Base-by-base conservation (phyloP, 768 basidiomycete species). In the Leccinum sublutescens region DNA sequence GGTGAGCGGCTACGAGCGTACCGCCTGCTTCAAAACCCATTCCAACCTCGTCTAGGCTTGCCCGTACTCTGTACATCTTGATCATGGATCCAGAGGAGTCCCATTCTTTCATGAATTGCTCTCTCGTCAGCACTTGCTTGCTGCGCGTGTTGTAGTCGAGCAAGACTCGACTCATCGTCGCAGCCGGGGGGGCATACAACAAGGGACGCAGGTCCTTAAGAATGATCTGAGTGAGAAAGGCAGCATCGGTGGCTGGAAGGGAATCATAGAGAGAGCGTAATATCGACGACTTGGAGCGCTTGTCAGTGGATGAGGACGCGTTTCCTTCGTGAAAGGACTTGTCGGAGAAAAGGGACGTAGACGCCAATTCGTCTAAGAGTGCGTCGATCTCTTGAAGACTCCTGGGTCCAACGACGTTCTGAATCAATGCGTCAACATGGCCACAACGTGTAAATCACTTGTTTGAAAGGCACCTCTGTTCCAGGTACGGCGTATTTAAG, bases 151-250 rank as follows among this genome's bases (percentile, higher is more conserved):
- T 86, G 74, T 81, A 85, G 56, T 80, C 67, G 52, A 77, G 74
- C 49, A 93, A 70, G 43, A 82, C 81, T 25, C 72, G 71, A 21
- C 77, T 80, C 64, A 81, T 79, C 21, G 72, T 76, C 33, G 74
- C 51, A 6, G 71, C 77, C 14, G 80, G 79, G 0, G 88, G 75
- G 3, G 91, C 88, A 63, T 91, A 91, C 1, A 95, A 70, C 1
- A 95, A 70, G 8, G 93, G 93, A 29, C 87, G 82, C 0, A 98
- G 75, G 70, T 98, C 95, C 62, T 89, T 90, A 36, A 96, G 81
- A 59, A 98, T 89, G 62, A 96, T 87, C 67, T 98, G 95, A 0
- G 89, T 88, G 51, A 95, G 76, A 61, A 87, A 82, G 1, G 84
- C 78, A 2, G 88, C 82, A 43, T 91, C 88, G 11, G 74, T 72